Evolutionary conservation across 1,139 yeast species (phyloP).

Genomic region (Pichia sp.): DNA sequence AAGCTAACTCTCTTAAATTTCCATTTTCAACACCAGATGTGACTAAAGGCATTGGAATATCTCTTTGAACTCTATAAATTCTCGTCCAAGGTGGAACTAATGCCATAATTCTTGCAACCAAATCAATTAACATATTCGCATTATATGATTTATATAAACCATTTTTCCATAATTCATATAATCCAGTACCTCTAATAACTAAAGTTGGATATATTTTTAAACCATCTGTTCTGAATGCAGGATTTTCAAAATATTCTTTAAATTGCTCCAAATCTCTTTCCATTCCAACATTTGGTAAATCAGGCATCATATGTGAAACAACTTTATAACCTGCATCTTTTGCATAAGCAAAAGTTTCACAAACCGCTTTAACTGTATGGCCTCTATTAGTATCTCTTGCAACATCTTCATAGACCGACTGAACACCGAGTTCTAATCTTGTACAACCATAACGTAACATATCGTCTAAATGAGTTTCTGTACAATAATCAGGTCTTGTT

Average conservation of each 20-base stretch:
- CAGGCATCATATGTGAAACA: constrained; percentile 99
- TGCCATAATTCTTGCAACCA: constrained; percentile 92
- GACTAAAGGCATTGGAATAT: constrained; percentile 98
- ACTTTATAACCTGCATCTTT: constrained; percentile 98
- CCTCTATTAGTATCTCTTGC: constrained; percentile 98
- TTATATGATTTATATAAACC: constrained; percentile 92
- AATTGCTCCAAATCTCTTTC: constrained; percentile 96
- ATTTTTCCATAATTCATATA: constrained; percentile 95
- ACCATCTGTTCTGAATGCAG: constrained; percentile 96
- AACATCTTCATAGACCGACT: constrained; percentile 94
- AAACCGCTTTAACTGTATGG: constrained; percentile 92
- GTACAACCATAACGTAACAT: constrained; percentile 97
- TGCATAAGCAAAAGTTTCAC: constrained; percentile 92
- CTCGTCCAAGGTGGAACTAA: constrained; percentile 99
- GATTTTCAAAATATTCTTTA: constrained; percentile 92
- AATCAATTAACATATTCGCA: constrained; percentile 88
- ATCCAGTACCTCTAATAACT: constrained; percentile 95
- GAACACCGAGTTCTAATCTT: constrained; percentile 94
- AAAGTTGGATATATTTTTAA: constrained; percentile 91
- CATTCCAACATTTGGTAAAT: constrained; percentile 97
- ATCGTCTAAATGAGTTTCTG: constrained; percentile 90
- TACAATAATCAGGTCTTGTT: constrained; percentile 98
- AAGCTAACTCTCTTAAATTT: constrained; percentile 87
- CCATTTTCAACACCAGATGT: constrained; percentile 99
- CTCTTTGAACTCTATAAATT: constrained; percentile 96